phyloP scores from a whole-genome alignment of 106 monocot species.

The Dendrobium catenatum region DNA sequence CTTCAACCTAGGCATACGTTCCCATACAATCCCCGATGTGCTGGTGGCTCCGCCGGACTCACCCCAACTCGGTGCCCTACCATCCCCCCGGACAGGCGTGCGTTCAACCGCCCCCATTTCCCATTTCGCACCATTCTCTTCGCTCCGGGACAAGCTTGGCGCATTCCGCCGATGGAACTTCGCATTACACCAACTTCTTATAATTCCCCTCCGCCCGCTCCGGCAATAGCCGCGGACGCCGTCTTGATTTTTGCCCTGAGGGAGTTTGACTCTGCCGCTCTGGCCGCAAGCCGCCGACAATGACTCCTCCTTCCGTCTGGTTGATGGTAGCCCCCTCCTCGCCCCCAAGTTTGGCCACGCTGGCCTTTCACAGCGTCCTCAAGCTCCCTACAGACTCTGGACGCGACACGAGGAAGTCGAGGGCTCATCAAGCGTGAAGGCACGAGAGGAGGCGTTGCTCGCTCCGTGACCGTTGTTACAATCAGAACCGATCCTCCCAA shows the following conservation, averaged over 20 bases:
- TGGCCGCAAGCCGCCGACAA: constrained; percentile 26
- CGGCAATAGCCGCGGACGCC: constrained; percentile 8
- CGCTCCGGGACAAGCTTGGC: constrained; percentile 96
- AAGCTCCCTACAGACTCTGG: constrained; percentile 93
- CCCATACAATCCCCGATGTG: constrained; percentile 98
- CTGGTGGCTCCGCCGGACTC: constrained; percentile 91
- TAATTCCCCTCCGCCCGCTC: constrained; percentile 5
- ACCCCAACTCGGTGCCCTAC: constrained; percentile 31
- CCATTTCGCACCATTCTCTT: constrained; percentile 97
- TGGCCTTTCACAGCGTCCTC: constrained; percentile 81
- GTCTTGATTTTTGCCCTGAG: constrained; percentile 44
- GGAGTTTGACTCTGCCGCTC: constrained; percentile 46
- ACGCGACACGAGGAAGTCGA: constrained; percentile 95
- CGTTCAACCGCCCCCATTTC: constrained; percentile 23
- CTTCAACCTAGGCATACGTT: constrained; percentile 70
- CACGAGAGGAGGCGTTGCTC: too few species aligned
- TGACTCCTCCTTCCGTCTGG: constrained; percentile 86
- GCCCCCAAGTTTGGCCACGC: constrained; percentile 77
- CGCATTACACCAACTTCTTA: constrained; percentile 38
- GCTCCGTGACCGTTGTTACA: too few species aligned
- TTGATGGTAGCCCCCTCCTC: constrained; percentile 90
- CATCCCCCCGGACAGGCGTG: constrained; percentile 17
- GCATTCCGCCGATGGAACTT: constrained; percentile 93
- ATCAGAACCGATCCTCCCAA: too few species aligned
- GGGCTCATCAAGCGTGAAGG: too few species aligned